These are phyloP conservation scores for Astragalus glycyphyllos DNA, from an alignment of 306 rosid species.

Conservation along the genomic window DNA sequence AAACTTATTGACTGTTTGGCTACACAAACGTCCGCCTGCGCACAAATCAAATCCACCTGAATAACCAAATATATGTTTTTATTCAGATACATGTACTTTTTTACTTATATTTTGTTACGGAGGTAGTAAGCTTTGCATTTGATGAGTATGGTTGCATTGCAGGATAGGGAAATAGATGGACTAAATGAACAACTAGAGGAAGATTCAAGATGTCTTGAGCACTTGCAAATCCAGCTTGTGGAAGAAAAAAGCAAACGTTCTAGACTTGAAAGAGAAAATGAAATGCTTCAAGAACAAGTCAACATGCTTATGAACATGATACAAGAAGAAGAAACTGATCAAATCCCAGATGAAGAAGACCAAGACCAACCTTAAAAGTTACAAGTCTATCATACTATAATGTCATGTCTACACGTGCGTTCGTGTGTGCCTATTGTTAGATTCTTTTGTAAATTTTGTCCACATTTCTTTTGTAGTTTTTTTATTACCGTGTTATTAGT, in stretches of 20 bases:
- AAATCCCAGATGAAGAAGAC: slow-evolving; percentile 55
- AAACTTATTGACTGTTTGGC: no score
- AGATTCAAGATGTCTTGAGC: slow-evolving; percentile 75
- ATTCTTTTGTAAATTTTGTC: slow-evolving; percentile 55
- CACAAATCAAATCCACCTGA: no score
- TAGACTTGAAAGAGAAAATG: slow-evolving; percentile 74
- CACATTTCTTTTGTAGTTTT: slow-evolving; percentile 23
- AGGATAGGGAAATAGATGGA: slow-evolving; percentile 91
- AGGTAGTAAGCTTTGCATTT: not conserved
- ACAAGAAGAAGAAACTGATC: slow-evolving; percentile 67
- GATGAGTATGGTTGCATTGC: slow-evolving; percentile 36
- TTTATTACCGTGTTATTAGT: no score
- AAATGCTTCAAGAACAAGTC: slow-evolving; percentile 80
- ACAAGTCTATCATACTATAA: not conserved
- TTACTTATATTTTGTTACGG: no score
- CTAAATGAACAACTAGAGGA: slow-evolving; percentile 86
- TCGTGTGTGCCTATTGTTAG: slow-evolving; percentile 26
- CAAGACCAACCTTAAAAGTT: slow-evolving; percentile 51
- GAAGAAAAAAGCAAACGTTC: slow-evolving; percentile 78
- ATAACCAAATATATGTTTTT: no score
- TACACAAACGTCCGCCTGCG: no score
- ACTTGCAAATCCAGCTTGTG: slow-evolving; percentile 81
- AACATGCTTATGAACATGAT: slow-evolving; percentile 94
- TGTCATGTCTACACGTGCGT: not conserved
- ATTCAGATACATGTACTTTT: no score